Percentiles rank a stretch among this genome's conserved stretches.
Evolutionary conservation across 208 protist genomes (phyloP).

Genomic region (Paratrypanosoma confusum): DNA sequence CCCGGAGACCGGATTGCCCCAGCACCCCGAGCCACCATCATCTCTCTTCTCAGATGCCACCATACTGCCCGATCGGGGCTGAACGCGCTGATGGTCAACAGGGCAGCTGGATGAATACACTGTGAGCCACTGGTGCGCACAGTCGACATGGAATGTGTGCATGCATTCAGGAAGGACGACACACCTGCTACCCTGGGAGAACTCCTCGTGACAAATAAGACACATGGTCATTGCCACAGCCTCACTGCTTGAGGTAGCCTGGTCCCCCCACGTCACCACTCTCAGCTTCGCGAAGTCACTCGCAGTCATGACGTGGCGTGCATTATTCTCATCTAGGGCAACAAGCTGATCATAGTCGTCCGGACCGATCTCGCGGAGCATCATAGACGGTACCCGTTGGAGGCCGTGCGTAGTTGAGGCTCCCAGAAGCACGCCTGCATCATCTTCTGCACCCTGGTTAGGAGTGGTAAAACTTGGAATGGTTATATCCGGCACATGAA

Average conservation of each 20-base stretch:
- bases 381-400: constrained; percentile 19
- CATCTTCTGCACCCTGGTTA: neutral
- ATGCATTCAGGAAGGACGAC: constrained; percentile 45
- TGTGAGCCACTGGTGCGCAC: constrained; percentile 56
- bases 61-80: neutral
- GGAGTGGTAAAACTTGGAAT: neutral
- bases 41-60: neutral
- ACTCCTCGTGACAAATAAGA: constrained; percentile 47
- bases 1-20: constrained; percentile 1
- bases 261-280: constrained; percentile 12
- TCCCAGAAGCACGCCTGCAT: neutral
- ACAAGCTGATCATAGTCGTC: constrained; percentile 71
- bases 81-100: constrained; percentile 27
- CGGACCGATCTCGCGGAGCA: constrained; percentile 62
- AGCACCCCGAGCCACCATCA: neutral
- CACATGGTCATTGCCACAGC: constrained; percentile 21
- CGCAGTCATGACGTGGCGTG: constrained; percentile 15
- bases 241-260: neutral
- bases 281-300: constrained; percentile 16
- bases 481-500: constrained; percentile 6
- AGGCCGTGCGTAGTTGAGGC: neutral
- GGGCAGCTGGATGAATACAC: constrained; percentile 47
- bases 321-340: constrained; percentile 25
- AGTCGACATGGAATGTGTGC: constrained; percentile 58
- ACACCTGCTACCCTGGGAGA: constrained; percentile 16